Conservation (phyloP, 108 stramenopile species). For the Nitzschia sp. region DNA sequence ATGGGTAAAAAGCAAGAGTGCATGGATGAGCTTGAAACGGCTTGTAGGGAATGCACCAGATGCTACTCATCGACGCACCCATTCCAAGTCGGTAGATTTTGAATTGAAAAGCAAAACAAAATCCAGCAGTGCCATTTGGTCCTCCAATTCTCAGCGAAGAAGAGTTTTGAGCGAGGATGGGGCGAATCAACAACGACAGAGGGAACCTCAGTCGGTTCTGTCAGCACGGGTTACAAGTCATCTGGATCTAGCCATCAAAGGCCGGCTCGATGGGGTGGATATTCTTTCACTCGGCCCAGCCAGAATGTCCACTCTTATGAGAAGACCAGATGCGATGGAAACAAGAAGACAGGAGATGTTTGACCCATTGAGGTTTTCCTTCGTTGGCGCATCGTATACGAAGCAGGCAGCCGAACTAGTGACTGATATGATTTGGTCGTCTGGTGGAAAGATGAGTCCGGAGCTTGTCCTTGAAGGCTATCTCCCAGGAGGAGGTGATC, state of each 20-base stretch:
- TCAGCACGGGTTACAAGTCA: neutral
- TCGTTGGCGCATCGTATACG: conserved; percentile 5
- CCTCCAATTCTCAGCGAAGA: conserved; percentile 6
- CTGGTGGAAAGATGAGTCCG: conserved; percentile 40
- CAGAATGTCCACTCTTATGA: neutral
- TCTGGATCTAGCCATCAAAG: conserved; percentile 49
- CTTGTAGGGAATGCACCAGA: conserved; percentile 16
- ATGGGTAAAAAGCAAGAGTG: neutral
- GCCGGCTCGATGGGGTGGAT: conserved; percentile 61
- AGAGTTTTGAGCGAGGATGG: conserved; percentile 21
- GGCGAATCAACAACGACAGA: neutral
- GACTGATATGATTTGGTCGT: conserved; percentile 43
- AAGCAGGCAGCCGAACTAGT: conserved; percentile 38
- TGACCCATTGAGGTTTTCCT: conserved; percentile 29
- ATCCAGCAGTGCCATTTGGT: neutral
- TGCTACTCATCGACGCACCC: neutral
- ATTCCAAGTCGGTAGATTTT: conserved; percentile 8
- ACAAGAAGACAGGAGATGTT: neutral
- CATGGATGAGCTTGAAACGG: conserved; percentile 25
- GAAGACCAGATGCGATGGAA: neutral
- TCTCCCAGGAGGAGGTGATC: conserved; percentile 46
- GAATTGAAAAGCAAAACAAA: neutral
- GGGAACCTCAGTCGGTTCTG: neutral
- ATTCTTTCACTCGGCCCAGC: conserved; percentile 49
- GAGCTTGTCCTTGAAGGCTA: conserved; percentile 66